Base-by-base conservation (phyloP, 805 yeast genomes). In the Cyberlindnera euphorbiae region DNA sequence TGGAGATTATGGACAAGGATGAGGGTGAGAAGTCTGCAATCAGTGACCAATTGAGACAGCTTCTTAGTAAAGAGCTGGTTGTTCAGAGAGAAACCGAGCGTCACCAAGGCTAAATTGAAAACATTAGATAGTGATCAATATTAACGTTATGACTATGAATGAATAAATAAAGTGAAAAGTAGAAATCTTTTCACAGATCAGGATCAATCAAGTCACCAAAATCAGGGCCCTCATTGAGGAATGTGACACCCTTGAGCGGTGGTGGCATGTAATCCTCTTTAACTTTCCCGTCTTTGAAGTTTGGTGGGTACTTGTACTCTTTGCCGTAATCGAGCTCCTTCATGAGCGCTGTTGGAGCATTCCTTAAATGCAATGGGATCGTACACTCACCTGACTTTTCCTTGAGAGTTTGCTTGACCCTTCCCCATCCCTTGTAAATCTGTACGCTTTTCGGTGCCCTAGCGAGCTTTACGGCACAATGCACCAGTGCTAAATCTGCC, bases 311-410 rank as follows among this genome's bases (percentile, higher is more conserved):
- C 58, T 87, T 86, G 62, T 93, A 93, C 12, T 78, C 80, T 36
- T 80, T 74, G 13, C 84, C 82, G 56, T 89, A 90, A 0, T 95
- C 97, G 41, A 88, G 52, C 34, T 87, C 95, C 38, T 77, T 72
- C 98, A 93, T 93, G 31, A 93, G 66, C 49, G 68, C 70, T 0
- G 98, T 94, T 3, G 99, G 98, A 0, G 98, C 97, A 57, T 93
- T 94, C 46, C 97, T 71, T 25, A 93, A 65, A 59, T 93, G 97
- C 51, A 81, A 47, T 0, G 94, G 95, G 7, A 68, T 60, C 13
- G 55, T 56, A 85, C 75, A 26, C 76, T 71, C 13, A 77, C 75
- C 33, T 73, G 64, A 9, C 67, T 72, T 3, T 83, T 43, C 71
- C 17, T 64, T 65, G 21, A 89, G 54, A 43, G 75, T 64, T 1